These are phyloP conservation scores for Agrocybe praecox DNA, from an alignment of 768 basidiomycete species.

Conservation along the genomic window DNA sequence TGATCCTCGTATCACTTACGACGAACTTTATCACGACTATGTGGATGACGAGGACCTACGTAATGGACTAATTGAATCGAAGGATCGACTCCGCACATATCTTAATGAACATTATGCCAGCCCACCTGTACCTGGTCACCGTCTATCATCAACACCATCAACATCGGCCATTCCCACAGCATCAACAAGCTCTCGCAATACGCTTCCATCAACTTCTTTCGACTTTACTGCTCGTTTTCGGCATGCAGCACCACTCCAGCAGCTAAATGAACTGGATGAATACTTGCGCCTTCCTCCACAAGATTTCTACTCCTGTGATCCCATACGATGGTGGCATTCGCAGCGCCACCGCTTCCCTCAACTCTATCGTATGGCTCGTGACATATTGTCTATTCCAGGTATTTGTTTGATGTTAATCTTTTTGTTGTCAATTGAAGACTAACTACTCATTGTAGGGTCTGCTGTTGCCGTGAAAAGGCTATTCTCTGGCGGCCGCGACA, in stretches of 20 bases:
- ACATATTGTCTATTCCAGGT: slow-evolving; percentile 34
- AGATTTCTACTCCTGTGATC: slow-evolving; percentile 28
- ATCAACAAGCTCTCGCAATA: no score
- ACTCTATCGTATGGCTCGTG: slow-evolving; percentile 26
- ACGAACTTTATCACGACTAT: slow-evolving; percentile 19
- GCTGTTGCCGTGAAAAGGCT: slow-evolving; percentile 32
- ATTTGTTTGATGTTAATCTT: not conserved
- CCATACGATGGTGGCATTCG: slow-evolving; percentile 30
- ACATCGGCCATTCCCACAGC: slow-evolving; percentile 17
- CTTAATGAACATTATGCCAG: slow-evolving; percentile 11
- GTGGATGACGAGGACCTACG: slow-evolving; percentile 19
- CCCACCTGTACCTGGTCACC: not conserved
- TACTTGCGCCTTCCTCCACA: slow-evolving; percentile 16
- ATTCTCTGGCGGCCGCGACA: slow-evolving; percentile 33
- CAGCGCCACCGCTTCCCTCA: slow-evolving; percentile 24
- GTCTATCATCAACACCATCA: not conserved
- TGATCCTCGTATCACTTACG: slow-evolving; percentile 32
- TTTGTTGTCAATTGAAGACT: not conserved
- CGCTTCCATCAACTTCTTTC: not conserved
- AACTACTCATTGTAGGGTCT: slow-evolving; percentile 25
- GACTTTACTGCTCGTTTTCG: slow-evolving; percentile 16
- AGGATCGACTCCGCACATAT: slow-evolving; percentile 7
- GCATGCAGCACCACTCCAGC: not conserved
- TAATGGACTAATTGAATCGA: slow-evolving; percentile 15
- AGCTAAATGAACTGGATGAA: slow-evolving; percentile 15